phyloP scores from a whole-genome alignment of 2,329 filamentous ascomycete species.

The Eutypa lata region DNA sequence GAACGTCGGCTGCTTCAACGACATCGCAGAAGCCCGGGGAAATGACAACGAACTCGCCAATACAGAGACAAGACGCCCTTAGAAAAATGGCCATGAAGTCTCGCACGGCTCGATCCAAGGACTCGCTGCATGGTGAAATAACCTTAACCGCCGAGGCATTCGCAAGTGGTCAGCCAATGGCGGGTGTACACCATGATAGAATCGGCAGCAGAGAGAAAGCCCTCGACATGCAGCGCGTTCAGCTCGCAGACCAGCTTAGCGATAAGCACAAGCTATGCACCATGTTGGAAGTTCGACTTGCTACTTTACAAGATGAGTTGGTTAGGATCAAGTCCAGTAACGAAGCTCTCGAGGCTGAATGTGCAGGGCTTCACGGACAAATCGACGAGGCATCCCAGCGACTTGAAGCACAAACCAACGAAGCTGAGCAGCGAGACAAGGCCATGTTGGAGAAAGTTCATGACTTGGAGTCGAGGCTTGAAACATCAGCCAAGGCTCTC shows the following conservation, averaged over 20 bases:
- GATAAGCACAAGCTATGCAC: slow-evolving; percentile 4
- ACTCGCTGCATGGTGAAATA: neutral
- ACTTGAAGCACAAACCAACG: neutral
- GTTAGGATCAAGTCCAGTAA: slow-evolving; percentile 4
- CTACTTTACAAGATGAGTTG: slow-evolving; percentile 3
- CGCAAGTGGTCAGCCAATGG: neutral
- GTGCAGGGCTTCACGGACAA: slow-evolving; percentile 2
- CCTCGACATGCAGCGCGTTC: slow-evolving; percentile 6
- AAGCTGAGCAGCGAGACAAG: neutral
- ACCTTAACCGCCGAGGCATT: neutral
- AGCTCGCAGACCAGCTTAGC: slow-evolving; percentile 8
- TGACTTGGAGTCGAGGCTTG: slow-evolving; percentile 5
- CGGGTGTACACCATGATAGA: neutral
- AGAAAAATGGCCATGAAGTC: neutral
- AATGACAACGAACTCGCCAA: neutral
- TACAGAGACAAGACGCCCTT: neutral
- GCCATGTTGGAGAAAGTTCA: neutral
- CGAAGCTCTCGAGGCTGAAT: slow-evolving; percentile 4
- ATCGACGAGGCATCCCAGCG: slow-evolving; percentile 1
- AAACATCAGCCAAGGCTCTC: neutral
- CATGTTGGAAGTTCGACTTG: slow-evolving; percentile 3
- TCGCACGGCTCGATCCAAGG: neutral
- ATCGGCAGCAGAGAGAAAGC: slow-evolving; percentile 1
- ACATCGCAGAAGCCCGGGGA: neutral
- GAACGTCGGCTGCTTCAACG: slow-evolving; percentile 4